Evolutionary conservation across 140 eudicot species (phyloP).

Genomic region (Stevia rebaudiana): DNA sequence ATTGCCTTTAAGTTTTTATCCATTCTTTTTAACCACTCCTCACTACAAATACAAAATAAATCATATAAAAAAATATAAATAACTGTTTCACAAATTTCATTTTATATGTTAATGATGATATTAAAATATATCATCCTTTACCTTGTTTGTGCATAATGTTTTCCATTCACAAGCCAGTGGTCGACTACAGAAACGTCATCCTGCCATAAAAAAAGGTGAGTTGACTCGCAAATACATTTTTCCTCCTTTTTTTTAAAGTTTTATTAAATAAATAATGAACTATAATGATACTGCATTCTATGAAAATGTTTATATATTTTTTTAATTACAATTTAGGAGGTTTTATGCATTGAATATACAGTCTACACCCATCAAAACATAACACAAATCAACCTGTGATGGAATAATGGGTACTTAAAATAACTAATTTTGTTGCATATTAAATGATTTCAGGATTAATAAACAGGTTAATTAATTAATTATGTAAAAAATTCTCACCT

Average conservation of each 20-base stretch:
- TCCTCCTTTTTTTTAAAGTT: background rate
- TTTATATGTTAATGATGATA: too few relatives aligned
- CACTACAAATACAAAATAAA: conserved; percentile 42
- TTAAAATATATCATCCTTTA: conserved; percentile 16
- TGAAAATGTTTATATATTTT: background rate
- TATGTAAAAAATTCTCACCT: conserved; percentile 35
- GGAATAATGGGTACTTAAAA: background rate
- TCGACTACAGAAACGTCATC: conserved; percentile 79
- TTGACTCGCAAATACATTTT: background rate
- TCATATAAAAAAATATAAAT: background rate
- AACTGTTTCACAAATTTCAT: too few relatives aligned
- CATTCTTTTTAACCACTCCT: conserved; percentile 98
- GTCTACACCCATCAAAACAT: background rate
- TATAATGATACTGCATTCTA: background rate
- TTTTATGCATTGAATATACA: background rate
- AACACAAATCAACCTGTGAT: background rate
- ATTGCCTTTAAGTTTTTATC: conserved; percentile 52
- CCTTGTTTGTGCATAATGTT: conserved; percentile 95
- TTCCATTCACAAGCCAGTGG: conserved; percentile 96
- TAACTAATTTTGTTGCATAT: background rate
- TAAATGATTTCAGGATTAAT: background rate
- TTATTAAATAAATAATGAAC: background rate
- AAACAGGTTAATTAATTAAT: background rate
- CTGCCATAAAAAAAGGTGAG: conserved; percentile 31
- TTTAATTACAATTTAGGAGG: background rate